These are phyloP conservation scores for Phoenix roebelenii DNA, from an alignment of 176 grass and related monocot species.

Conservation along the genomic window DNA sequence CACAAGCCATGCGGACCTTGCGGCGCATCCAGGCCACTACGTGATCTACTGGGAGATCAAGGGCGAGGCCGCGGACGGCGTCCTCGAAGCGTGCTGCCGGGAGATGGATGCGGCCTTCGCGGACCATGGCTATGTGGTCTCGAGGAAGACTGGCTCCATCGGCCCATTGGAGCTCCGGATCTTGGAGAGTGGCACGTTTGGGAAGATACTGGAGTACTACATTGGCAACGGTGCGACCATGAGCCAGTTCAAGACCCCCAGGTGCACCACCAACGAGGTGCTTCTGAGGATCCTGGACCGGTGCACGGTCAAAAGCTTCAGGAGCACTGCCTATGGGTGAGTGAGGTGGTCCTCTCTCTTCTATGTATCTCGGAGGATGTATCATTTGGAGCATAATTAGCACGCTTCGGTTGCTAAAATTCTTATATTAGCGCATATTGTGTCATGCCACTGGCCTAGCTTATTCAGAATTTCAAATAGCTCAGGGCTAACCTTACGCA, in stretches of 20 bases:
- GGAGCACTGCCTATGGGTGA: too few species aligned
- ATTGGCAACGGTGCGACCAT: slow-evolving; percentile 44
- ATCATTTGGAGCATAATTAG: too few species aligned
- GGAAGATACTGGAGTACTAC: slow-evolving; percentile 60
- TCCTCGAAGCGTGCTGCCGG: slow-evolving; percentile 54
- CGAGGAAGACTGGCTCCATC: slow-evolving; percentile 36
- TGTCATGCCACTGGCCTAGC: too few species aligned
- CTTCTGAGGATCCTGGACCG: too few species aligned
- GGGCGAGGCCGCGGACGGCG: slow-evolving; percentile 7
- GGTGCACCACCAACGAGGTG: slow-evolving; percentile 24
- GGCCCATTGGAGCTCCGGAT: slow-evolving; percentile 62
- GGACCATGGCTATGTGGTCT: slow-evolving; percentile 56
- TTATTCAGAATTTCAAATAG: too few species aligned
- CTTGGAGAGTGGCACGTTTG: slow-evolving; percentile 40
- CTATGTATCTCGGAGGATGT: too few species aligned
- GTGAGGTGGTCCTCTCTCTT: too few species aligned
- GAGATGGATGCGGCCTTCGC: slow-evolving; percentile 49
- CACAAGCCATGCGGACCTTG: slow-evolving; percentile 53
- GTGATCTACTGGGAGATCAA: slow-evolving; percentile 72
- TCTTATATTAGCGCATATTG: too few species aligned
- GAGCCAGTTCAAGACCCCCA: slow-evolving; percentile 75
- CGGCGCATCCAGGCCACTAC: slow-evolving; percentile 49
- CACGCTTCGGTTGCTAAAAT: too few species aligned
- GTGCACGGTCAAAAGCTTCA: too few species aligned
- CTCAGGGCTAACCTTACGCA: too few species aligned